phyloP scores from a whole-genome alignment of 2,329 filamentous ascomycete species.

The Corniculantispora saksenae region DNA sequence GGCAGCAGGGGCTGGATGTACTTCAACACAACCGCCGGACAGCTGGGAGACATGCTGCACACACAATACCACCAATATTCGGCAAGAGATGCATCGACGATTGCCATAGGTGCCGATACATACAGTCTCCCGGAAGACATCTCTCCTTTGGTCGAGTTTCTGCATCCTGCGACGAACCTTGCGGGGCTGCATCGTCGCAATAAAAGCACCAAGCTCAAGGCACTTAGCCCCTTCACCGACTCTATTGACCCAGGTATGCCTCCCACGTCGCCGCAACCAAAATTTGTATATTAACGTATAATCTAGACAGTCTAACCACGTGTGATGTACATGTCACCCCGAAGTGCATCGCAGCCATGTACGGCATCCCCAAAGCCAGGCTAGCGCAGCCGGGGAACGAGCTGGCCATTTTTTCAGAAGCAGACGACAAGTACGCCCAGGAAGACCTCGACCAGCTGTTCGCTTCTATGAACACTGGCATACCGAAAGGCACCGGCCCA shows the following conservation, averaged over 20 bases:
- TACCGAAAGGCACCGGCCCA: conserved; percentile 15
- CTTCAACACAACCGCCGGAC: conserved; percentile 19
- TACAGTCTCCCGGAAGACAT: conserved; percentile 31
- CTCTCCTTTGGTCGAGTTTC: conserved; percentile 39
- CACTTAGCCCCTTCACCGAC: not conserved
- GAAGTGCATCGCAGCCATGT: conserved; percentile 51
- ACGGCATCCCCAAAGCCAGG: conserved; percentile 36
- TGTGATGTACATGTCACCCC: conserved; percentile 58
- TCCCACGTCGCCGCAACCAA: too few species aligned
- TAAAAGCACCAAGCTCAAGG: not conserved
- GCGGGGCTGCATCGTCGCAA: too few species aligned
- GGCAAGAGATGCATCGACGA: conserved; percentile 34
- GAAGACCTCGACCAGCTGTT: conserved; percentile 42
- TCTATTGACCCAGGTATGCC: not conserved
- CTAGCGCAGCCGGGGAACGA: conserved; percentile 33
- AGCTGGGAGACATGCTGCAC: conserved; percentile 51
- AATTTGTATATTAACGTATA: not conserved
- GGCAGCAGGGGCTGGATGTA: conserved; percentile 45
- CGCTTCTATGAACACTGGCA: conserved; percentile 26
- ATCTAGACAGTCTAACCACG: not conserved
- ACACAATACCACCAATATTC: conserved; percentile 53
- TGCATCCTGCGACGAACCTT: conserved; percentile 33
- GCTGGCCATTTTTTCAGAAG: conserved; percentile 44
- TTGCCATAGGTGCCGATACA: not conserved
- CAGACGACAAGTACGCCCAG: conserved; percentile 41